These are phyloP conservation scores for Loxodes magnus DNA, from an alignment of 73 alveolate species.

Conservation along the genomic window DNA sequence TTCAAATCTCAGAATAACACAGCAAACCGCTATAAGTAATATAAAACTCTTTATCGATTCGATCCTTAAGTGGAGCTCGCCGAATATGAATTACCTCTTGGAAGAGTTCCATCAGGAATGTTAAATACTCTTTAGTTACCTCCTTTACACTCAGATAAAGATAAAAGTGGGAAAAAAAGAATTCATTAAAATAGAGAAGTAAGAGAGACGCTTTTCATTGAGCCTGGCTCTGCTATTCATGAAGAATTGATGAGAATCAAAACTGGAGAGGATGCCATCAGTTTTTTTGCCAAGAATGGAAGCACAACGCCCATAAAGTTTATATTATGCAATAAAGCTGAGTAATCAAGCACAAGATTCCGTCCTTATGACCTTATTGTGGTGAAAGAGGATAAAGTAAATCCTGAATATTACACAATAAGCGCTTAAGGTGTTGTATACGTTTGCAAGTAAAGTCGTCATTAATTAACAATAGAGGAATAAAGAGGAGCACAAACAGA, in stretches of 20 bases:
- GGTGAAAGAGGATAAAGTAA: conserved; percentile 54
- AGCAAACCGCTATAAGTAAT: background rate
- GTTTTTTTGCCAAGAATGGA: conserved; percentile 80
- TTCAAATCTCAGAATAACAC: background rate
- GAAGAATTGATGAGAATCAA: conserved; percentile 34
- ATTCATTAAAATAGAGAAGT: conserved; percentile 14
- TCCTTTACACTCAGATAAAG: conserved; percentile 18
- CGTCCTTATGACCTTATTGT: conserved; percentile 77
- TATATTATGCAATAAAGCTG: conserved; percentile 26
- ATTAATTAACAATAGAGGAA: conserved; percentile 40
- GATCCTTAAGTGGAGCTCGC: conserved; percentile 52
- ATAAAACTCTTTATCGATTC: conserved; percentile 34
- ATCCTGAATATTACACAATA: conserved; percentile 69
- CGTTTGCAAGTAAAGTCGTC: conserved; percentile 67
- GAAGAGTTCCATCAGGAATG: conserved; percentile 14
- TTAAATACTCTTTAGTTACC: conserved; percentile 19
- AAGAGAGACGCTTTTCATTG: conserved; percentile 31
- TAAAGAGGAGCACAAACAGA: conserved; percentile 85
- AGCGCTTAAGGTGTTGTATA: conserved; percentile 87
- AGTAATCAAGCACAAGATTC: conserved; percentile 27
- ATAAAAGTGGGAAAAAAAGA: conserved; percentile 32
- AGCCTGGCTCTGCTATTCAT: conserved; percentile 23
- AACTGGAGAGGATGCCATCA: conserved; percentile 75
- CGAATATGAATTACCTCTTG: conserved; percentile 34
- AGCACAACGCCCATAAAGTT: conserved; percentile 81